Evolutionary conservation across 371 early-diverging fungal genomes (phyloP).

Genomic region (Scutellospora calospora): DNA sequence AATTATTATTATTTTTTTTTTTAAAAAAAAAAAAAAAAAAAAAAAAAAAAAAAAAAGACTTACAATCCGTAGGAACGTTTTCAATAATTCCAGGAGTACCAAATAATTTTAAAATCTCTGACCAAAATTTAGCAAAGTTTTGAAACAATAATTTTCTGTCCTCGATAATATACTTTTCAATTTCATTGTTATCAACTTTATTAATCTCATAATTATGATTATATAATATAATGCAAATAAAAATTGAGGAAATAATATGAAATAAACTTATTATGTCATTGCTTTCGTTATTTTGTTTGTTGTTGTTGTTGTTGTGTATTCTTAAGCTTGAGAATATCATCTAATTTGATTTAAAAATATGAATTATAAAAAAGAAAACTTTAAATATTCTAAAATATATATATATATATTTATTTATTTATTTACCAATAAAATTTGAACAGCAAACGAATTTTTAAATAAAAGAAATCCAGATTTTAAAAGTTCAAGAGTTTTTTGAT

Average conservation of each 20-base stretch:
- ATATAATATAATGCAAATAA: background rate
- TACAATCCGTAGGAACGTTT: conserved; percentile 15
- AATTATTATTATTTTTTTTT: too few relatives aligned
- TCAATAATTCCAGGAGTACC: conserved; percentile 2
- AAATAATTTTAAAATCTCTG: background rate
- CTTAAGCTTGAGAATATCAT: background rate
- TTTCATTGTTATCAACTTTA: too few relatives aligned
- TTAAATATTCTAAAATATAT: background rate
- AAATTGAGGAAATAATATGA: conserved; percentile 13
- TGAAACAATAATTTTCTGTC: background rate
- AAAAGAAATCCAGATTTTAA: background rate
- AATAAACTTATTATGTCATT: background rate
- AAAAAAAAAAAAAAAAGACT: too few relatives aligned
- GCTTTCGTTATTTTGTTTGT: background rate
- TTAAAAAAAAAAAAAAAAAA: too few relatives aligned
- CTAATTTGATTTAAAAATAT: background rate
- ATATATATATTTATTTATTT: background rate
- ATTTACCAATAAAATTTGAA: conserved; percentile 21
- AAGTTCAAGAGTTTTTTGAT: background rate
- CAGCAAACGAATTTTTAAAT: conserved; percentile 21
- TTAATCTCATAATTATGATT: background rate
- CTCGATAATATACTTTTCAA: too few relatives aligned
- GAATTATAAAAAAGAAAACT: background rate
- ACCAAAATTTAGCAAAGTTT: conserved; percentile 10
- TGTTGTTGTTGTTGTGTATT: background rate